Base-by-base conservation (phyloP, 805 yeast species). In the Candida tammaniensis region DNA sequence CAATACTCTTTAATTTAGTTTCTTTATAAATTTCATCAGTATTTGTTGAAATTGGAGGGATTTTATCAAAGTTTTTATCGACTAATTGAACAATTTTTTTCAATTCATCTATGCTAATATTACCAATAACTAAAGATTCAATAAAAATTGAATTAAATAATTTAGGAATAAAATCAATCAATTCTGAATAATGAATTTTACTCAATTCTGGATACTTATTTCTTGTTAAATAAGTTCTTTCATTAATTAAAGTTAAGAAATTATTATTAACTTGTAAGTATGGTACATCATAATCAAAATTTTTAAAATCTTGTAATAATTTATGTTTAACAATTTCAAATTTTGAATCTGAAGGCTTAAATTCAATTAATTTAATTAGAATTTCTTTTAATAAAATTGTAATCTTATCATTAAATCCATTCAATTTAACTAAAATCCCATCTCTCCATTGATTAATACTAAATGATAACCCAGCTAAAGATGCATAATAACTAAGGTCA, bases 371-470 rank as follows among this genome's bases (percentile, higher is more conserved):
- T 8, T 74, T 74, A 14, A 67, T 65, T 32, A 86, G 56, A 17
- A 89, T 75, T 37, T 78, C 72, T 30, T 72, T 74, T 17, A 86
- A 59, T 27, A 91, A 68, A 10, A 70, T 72, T 13, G 74, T 70
- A 29, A 87, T 63, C 51, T 91, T 91, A 56, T 93, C 91, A 46
- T 84, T 86, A 57, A 82, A 93, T 2, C 98, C 98, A 24, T 71
- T 66, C 15, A 87, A 66, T 30, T 75, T 76, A 27, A 91, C 52
- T 24, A 74, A 72, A 25, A 89, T 50, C 0, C 96, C 95, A 45
- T 81, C 87, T 42, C 82, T 72, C 36, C 82, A 75, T 39, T 74
- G 64, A 19, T 69, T 58, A 25, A 89, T 68, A 2, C 70, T 59
- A 39, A 79, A 78, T 33, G 70, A 63, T 38, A 87, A 70, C 0